A percentile compares a stretch with the other conserved stretches of the same genome.
phyloP scores from a whole-genome alignment of 2,329 filamentous ascomycete genomes.

The Keithomyces neogunnii region DNA sequence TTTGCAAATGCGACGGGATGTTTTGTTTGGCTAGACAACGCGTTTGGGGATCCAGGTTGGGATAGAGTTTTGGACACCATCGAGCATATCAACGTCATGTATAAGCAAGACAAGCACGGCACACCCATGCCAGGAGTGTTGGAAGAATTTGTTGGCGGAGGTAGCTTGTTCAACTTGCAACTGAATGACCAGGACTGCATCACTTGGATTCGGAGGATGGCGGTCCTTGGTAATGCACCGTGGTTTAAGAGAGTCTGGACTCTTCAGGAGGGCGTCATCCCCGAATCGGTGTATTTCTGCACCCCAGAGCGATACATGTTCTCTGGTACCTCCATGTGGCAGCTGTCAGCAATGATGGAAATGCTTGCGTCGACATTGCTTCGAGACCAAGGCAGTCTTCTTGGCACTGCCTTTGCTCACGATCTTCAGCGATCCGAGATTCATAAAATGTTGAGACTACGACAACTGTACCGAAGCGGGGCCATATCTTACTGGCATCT shows the following conservation, averaged over 20 bases:
- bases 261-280: not conserved
- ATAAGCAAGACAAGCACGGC: not conserved
- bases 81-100: not conserved
- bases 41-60: not conserved
- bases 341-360: not conserved
- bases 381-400: not conserved
- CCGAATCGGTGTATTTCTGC: not conserved
- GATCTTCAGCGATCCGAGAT: not conserved
- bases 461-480: not conserved
- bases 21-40: not conserved
- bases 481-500: not conserved
- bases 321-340: not conserved
- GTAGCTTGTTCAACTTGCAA: not conserved
- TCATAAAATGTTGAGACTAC: not conserved
- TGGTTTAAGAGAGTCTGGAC: not conserved
- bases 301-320: not conserved
- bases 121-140: not conserved
- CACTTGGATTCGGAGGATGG: not conserved
- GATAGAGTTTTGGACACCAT: not conserved
- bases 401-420: not conserved
- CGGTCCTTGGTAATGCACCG: not conserved
- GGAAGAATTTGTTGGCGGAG: not conserved
- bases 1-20: not conserved
- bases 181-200: not conserved
- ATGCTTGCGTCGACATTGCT: not conserved